A percentile compares a stretch with the other conserved stretches of the same genome.
phyloP scores from a whole-genome alignment of 805 yeast species.

The Candida easanensis region DNA sequence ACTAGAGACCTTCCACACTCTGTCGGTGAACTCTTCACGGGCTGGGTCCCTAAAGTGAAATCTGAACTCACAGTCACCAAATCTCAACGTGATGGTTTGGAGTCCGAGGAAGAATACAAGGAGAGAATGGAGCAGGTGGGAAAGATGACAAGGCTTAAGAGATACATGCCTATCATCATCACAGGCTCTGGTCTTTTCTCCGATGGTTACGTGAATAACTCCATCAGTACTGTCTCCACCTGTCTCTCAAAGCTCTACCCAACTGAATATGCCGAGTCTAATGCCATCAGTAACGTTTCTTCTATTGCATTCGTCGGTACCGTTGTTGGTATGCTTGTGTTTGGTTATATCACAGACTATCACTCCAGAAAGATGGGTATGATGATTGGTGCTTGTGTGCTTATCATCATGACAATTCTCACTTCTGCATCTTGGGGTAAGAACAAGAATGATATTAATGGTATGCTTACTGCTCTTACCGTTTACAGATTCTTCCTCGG shows the following conservation, averaged over 20 bases:
- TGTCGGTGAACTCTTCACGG: conserved; percentile 35
- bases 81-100: conserved; percentile 21
- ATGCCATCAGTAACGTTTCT: conserved; percentile 75
- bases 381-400: conserved; percentile 70
- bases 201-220: conserved; percentile 89
- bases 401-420: conserved; percentile 74
- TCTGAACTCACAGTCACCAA: conserved; percentile 43
- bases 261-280: conserved; percentile 52
- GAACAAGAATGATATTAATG: conserved; percentile 42
- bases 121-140: conserved; percentile 19
- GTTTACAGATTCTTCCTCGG: conserved; percentile 87
- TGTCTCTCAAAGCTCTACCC: conserved; percentile 72
- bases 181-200: conserved; percentile 93
- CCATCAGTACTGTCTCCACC: conserved; percentile 73
- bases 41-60: conserved; percentile 40
- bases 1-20: conserved; percentile 50
- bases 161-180: conserved; percentile 67
- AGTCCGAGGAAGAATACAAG: conserved; percentile 25
- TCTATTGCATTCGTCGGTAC: conserved; percentile 92
- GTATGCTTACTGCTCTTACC: conserved; percentile 80
- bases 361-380: conserved; percentile 80
- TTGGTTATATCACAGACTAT: conserved; percentile 80
- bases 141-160: conserved; percentile 25
- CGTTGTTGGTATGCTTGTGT: conserved; percentile 77
- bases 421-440: conserved; percentile 86